Base-by-base conservation (phyloP, 1,284 basidiomycete species). In the Pseudozyma pruni region DNA sequence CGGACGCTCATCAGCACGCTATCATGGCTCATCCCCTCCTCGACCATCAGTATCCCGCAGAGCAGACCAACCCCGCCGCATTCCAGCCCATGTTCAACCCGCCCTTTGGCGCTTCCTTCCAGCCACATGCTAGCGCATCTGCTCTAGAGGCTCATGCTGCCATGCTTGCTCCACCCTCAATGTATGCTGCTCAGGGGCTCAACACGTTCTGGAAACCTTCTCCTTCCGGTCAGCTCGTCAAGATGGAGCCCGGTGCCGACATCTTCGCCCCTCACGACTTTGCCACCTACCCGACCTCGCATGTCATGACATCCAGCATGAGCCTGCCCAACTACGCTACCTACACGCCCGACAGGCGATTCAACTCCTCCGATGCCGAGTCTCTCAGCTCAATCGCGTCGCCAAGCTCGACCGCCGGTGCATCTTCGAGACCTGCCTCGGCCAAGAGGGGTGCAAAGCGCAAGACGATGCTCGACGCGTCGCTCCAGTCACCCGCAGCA, bases 321-420 rank as follows among this genome's bases (percentile, higher is more conserved):
- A 69, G 66, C 23, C 43, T 69, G 25, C 66, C 66, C 20, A 62
- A 40, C 19, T 69, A 51, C 39, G 59, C 59, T 1, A 43, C 49
- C 22, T 53, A 57, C 43, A 39, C 54, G 11, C 37, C 46, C 11
- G 66, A 69, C 35, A 56, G 54, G 42, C 49, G 54, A 7, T 58
- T 69, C 49, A 58, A 45, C 29, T 50, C 60, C 32, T 59, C 60
- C 9, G 68, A 71, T 32, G 58, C 58, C 14, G 62, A 66, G 34
- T 66, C 62, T 20, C 31, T 55, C 29, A 19, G 47, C 31, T 60
- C 53, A 13, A 43, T 58, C 42, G 44, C 68, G 5, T 71, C 62
- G 25, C 56, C 63, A 2, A 59, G 63, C 51, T 57, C 58, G n/a
- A 50, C 46, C 22, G 59, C 63, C 7, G 63, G 66, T 7, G 49